Percentiles rank a stretch among this genome's conserved stretches.
phyloP scores from a whole-genome alignment of 2,329 filamentous ascomycete species.

The Nothophaeocryptopus gaeumannii region DNA sequence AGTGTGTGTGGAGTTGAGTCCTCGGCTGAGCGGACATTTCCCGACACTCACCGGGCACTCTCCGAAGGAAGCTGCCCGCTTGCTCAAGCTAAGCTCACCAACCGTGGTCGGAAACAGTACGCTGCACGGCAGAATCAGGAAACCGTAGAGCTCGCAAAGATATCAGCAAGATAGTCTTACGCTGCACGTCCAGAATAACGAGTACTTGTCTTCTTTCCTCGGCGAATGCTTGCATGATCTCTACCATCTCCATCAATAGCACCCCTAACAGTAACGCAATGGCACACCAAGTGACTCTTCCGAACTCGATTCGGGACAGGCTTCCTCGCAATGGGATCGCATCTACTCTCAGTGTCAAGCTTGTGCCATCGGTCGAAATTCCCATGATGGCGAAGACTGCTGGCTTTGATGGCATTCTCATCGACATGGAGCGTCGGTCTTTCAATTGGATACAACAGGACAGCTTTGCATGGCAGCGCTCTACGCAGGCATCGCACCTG shows the following conservation, averaged over 20 bases:
- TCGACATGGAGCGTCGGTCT: conserved; percentile 48
- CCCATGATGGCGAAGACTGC: conserved; percentile 42
- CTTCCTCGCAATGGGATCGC: conserved; percentile 10
- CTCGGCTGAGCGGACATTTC: no score
- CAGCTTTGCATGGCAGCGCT: conserved; percentile 42
- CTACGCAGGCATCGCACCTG: conserved; percentile 41
- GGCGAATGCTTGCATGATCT: no score
- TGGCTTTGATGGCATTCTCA: conserved; percentile 43
- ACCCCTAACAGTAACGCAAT: neutral
- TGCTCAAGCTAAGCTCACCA: no score
- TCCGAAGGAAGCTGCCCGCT: no score
- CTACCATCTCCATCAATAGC: neutral
- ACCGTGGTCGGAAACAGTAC: no score
- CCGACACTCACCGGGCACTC: no score
- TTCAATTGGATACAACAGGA: conserved; percentile 37
- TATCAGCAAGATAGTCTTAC: no score
- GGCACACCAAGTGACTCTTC: neutral
- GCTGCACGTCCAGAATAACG: no score
- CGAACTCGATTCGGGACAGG: conserved; percentile 13
- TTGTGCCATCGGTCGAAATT: conserved; percentile 38
- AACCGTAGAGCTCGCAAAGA: no score
- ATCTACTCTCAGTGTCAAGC: conserved; percentile 26
- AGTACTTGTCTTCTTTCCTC: no score
- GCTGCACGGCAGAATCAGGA: no score
- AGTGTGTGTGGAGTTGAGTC: no score